These are phyloP conservation scores for Schwanniomyces sp. DNA, from an alignment of 805 yeast species.

Conservation along the genomic window DNA sequence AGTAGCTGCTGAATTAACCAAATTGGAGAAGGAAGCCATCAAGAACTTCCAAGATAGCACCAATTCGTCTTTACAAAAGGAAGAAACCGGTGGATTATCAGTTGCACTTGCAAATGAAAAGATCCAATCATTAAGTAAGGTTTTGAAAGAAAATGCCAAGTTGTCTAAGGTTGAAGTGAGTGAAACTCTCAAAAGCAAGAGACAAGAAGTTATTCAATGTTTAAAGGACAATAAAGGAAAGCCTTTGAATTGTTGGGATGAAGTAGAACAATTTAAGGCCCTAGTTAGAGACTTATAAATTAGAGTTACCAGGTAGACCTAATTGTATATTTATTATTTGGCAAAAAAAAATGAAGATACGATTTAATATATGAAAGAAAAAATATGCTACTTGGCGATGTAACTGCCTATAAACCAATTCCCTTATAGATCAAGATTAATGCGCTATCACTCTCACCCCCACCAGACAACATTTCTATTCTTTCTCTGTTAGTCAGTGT, in stretches of 20 bases:
- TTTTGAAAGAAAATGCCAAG: slow-evolving; percentile 34
- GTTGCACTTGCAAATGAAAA: slow-evolving; percentile 41
- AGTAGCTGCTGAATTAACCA: slow-evolving; percentile 56
- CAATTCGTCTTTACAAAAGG: slow-evolving; percentile 37
- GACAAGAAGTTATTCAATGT: slow-evolving; percentile 56
- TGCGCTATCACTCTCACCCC: slow-evolving; percentile 97
- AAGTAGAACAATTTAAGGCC: slow-evolving; percentile 66
- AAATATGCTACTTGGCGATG: background rate
- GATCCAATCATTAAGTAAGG: slow-evolving; percentile 31
- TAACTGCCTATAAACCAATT: slow-evolving; percentile 49
- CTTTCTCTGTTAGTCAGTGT: slow-evolving; percentile 73
- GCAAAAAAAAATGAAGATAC: slow-evolving; percentile 4
- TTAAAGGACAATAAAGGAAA: slow-evolving; percentile 60
- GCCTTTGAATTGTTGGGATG: slow-evolving; percentile 81
- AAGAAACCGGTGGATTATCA: slow-evolving; percentile 26
- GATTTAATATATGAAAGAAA: slow-evolving; percentile 1
- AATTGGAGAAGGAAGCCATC: slow-evolving; percentile 53
- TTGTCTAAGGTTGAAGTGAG: slow-evolving; percentile 30
- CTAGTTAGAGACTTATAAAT: slow-evolving; percentile 48
- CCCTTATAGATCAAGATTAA: slow-evolving; percentile 84
- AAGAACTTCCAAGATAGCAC: slow-evolving; percentile 52
- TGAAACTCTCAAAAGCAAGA: slow-evolving; percentile 45
- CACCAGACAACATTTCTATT: slow-evolving; percentile 87
- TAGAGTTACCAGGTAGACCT: background rate
- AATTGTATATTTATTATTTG: slow-evolving; percentile 3